A percentile compares a stretch with the other conserved stretches of the same genome.
phyloP scores from a whole-genome alignment of 768 basidiomycete genomes.

The Termitomyces sp. region DNA sequence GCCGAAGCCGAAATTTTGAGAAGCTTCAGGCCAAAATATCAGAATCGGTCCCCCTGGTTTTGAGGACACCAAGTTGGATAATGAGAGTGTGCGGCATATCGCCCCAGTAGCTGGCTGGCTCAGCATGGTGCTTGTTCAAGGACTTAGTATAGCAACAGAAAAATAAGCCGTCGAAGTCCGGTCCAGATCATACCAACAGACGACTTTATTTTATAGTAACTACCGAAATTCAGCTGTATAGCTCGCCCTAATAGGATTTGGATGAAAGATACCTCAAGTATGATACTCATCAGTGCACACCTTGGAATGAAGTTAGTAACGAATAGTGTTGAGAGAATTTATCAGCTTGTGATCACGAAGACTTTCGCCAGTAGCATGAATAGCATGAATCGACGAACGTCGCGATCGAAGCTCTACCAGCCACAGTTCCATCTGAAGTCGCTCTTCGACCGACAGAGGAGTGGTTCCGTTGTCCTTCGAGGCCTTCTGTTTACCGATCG shows the following conservation, averaged over 20 bases:
- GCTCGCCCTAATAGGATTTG: background rate
- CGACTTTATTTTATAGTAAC: background rate
- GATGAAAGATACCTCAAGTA: background rate
- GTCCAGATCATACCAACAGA: background rate
- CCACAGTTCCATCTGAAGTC: background rate
- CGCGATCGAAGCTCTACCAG: background rate
- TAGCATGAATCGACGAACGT: background rate
- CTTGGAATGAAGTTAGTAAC: background rate
- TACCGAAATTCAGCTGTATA: background rate
- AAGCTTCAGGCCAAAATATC: too few species aligned
- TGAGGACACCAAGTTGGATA: too few species aligned
- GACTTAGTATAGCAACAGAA: background rate
- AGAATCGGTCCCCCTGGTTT: too few species aligned
- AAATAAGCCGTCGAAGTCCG: background rate
- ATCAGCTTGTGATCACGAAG: background rate
- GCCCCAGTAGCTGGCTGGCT: too few species aligned
- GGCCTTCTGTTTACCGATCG: slow-evolving; percentile 8
- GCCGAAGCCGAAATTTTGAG: too few species aligned
- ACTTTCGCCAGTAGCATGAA: background rate
- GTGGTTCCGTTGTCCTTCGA: background rate
- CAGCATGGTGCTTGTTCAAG: too few species aligned
- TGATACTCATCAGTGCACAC: background rate
- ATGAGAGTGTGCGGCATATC: too few species aligned
- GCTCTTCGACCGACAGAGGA: background rate
- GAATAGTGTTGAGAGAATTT: background rate